Base-by-base conservation (phyloP, 768 basidiomycete species). In the Terana coerulea region DNA sequence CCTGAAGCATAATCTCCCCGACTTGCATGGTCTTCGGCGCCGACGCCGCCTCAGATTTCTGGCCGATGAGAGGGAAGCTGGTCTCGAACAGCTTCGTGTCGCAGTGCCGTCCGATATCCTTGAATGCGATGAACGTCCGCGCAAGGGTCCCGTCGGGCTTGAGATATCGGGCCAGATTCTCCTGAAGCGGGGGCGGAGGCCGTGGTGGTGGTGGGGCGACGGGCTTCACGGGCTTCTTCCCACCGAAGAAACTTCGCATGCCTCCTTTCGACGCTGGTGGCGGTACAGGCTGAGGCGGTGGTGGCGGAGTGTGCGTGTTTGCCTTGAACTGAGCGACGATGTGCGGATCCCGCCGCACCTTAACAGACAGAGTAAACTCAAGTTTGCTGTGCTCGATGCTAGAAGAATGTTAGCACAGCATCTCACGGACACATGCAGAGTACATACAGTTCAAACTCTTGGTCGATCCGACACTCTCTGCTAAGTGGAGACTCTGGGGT, bases 301-400 rank as follows among this genome's bases (percentile, higher is more conserved):
- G 71, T 5, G 75, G 68, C 3, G 78, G 71, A n/a, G 78, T 66
- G 19, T 80, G 75, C 14, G 69, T 66, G 43, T 84, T 72, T 3
- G 81, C 77, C 58, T 87, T 88, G 66, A 86, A 83, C 61, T 93
- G 89, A 2, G 86, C 72, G 39, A 83, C 72, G 58, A 97, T 86
- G 59, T 97, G 92, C 26, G 89, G 81, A 65, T 95, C 91, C 40
- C 86, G 82, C 40, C 88, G 84, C 60, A 98, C 74, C 64, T 93
- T 94, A 60, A 98, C 69, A 1, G 86, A 89, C 21, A 98, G 77
- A 3, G 92, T 92, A 70, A 98, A 97, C 64, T 97, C 93, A 49
- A 98, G 83, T 66, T 97, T 97, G 71, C 81, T 91, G 61, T 95
- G 91, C 62, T 94, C 92, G 55, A 94, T 91, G 28, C 91, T 92